Base-by-base conservation (phyloP, 176 grass and related monocot genomes). In the Ensete ventricosum region DNA sequence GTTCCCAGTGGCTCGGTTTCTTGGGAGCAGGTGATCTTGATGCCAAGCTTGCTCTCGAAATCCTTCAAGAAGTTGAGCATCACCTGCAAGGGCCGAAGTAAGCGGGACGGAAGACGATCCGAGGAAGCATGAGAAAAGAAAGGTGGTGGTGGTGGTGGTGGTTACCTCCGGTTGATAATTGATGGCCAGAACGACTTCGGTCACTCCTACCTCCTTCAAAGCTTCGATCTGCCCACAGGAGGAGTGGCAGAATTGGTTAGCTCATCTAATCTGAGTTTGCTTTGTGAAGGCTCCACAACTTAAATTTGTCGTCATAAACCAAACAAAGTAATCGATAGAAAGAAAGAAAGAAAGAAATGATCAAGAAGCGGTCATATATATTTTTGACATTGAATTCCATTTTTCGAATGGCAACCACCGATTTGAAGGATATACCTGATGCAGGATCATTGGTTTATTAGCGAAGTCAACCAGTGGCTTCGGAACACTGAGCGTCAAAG, bases 401-500 rank as follows among this genome's bases (percentile, higher is more conserved):
- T 34, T 3, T 34, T 4, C 29, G 4, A 5, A 34, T 34, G 29
- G 29, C 29, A 34, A 3, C 4, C 29, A 34, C 29, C 29, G 4
- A 34, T 34, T 34, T 34, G 29, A 23, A 64, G 20, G 9, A 64
- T 25, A 64, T 54, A 72, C 70, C 70, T 72, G 70, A 72, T 72
- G 70, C 70, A 72, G 50, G 70, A 72, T 53, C 70, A 72, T 72
- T 51, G 70, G 70, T 12, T 72, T 72, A 21, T 72, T 72, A 7
- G 70, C 70, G 23, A 72, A 72, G 20, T 72, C 70, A 53, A 72
- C 70, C 3, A 72, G 20, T 53, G 70, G 70, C 70, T 72, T 72
- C 9, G 70, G 70, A 24, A 72, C 70, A 53, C 70, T 72, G 51
- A 72, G 70, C 5, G 70, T 72, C 70, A 72, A 53, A 54, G 70